Evolutionary conservation across 495 filamentous ascomycete genomes (phyloP).

Genomic region (Hyaloscypha variabilis): DNA sequence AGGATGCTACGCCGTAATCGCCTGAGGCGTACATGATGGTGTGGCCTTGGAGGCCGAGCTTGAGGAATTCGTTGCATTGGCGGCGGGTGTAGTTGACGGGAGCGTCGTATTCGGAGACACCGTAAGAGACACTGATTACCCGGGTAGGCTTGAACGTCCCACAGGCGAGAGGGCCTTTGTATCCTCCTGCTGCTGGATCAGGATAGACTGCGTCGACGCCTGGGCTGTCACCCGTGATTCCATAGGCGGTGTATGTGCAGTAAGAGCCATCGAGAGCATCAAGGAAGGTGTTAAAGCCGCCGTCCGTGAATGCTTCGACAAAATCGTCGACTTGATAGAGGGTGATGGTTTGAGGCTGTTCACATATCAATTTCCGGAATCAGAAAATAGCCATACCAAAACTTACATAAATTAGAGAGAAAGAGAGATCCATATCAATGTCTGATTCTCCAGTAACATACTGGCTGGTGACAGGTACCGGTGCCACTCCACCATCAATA

Average conservation of each 20-base stretch:
- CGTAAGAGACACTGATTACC: slow-evolving; percentile 29
- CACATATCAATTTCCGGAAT: background rate
- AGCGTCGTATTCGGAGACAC: slow-evolving; percentile 23
- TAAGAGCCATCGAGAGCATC: slow-evolving; percentile 27
- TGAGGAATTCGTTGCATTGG: slow-evolving; percentile 33
- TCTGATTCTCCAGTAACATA: slow-evolving; percentile 25
- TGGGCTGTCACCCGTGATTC: slow-evolving; percentile 20
- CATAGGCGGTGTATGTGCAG: slow-evolving; percentile 25
- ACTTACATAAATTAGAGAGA: slow-evolving; percentile 26
- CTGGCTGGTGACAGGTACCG: slow-evolving; percentile 12
- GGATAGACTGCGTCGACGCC: slow-evolving; percentile 25
- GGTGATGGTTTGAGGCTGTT: slow-evolving; percentile 24
- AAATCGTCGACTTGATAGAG: slow-evolving; percentile 26
- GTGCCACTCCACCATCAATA: slow-evolving; percentile 23
- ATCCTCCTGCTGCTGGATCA: slow-evolving; percentile 21
- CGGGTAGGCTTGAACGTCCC: slow-evolving; percentile 23
- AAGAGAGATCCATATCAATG: slow-evolving; percentile 24
- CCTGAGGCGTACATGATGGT: slow-evolving; percentile 45
- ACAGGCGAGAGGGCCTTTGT: slow-evolving; percentile 31
- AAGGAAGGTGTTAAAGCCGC: slow-evolving; percentile 26
- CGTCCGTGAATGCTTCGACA: slow-evolving; percentile 16
- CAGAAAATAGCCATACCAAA: background rate
- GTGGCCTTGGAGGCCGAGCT: slow-evolving; percentile 49
- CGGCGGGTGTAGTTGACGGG: slow-evolving; percentile 22
- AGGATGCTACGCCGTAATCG: slow-evolving; percentile 41